Evolutionary conservation across 2,329 filamentous ascomycete species (phyloP), one percentile per base, ranked within the genome.

Genomic region (Teratosphaeriaceae sp.): DNA sequence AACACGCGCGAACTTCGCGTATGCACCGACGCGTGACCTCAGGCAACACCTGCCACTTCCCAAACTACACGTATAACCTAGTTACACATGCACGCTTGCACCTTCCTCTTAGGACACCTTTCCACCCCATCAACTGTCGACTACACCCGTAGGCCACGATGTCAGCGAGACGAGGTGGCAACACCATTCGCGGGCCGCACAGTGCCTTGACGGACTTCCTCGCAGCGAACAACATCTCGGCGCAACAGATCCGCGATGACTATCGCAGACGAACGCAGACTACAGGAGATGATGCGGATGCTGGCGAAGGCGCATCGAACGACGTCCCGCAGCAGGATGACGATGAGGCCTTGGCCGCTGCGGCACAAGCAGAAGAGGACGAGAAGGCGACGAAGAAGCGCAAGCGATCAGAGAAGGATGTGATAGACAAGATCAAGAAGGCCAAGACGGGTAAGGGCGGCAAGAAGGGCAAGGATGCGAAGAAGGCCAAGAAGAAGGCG

Each of bases 221-320:
- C 42, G 80, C 80, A 38, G 78, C 82, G 2, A 81, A 85, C 62
- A 86, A 86, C 55, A 88, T 88, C 51, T 85, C 78, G 18, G 79
- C 79, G 2, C 69, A 70, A 41, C 76, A 81, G 53, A 82, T 83
- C 47, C 72, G 74, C 35, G 67, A 76, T 52, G 77, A 79, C 40
- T 77, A 79, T 56, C 70, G 72, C 47, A 69, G 72, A 43, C 74
- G 79, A 26, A 55, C 73, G 16, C 71, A 72, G 30, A 67, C 70
- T 44, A 6, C 35, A 3, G 37, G 22, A 5, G 60, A 63, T 15
- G 56, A 52, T 12, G 24, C 3, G 11, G 60, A 63, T 18, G 55
- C 53, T 13, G 58, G 52, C 3, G 65, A 66, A 42, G 67, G 64
- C 19, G 58, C 60, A 19, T 64, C 59, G 2, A 53, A 45, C 16